Evolutionary conservation across 129 eudicot species (phyloP).

Genomic region (Calendula officinalis): DNA sequence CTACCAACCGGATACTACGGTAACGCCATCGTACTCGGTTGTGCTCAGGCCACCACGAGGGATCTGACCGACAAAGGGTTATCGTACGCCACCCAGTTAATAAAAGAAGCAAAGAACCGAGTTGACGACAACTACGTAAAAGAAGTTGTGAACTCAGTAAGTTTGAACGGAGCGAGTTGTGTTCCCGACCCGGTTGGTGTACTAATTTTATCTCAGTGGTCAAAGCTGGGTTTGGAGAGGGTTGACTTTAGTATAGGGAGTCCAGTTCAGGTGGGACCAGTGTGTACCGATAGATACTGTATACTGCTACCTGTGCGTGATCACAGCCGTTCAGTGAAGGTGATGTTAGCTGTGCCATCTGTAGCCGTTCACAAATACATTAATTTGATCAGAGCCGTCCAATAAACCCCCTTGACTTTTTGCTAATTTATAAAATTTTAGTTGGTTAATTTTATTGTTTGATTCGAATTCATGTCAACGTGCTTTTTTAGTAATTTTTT

Average conservation of each 20-base stretch:
- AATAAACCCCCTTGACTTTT: constrained; percentile 28
- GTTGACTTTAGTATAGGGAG: constrained; percentile 81
- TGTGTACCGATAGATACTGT: constrained; percentile 69
- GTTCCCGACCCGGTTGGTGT: constrained; percentile 74
- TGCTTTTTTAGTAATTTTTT: neutral
- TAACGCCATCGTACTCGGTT: constrained; percentile 65
- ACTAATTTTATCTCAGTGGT: constrained; percentile 75
- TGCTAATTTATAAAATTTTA: neutral
- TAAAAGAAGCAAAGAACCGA: constrained; percentile 57
- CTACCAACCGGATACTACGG: constrained; percentile 64
- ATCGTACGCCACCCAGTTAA: constrained; percentile 37
- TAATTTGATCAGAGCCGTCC: constrained; percentile 33
- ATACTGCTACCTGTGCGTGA: constrained; percentile 54
- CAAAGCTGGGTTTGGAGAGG: constrained; percentile 68
- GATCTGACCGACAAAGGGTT: constrained; percentile 41
- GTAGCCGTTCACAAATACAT: constrained; percentile 53
- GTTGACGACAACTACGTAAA: constrained; percentile 59
- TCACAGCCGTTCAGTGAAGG: constrained; percentile 53
- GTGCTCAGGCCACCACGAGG: constrained; percentile 44
- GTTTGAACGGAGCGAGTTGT: constrained; percentile 36
- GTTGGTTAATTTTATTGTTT: constrained; percentile 4
- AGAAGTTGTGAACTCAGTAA: constrained; percentile 64
- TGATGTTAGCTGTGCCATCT: constrained; percentile 66
- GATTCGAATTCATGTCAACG: constrained; percentile 34
- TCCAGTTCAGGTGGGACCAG: constrained; percentile 69